Conservation (phyloP, 2,329 filamentous ascomycete genomes). For the Aspergillus thermomutatus region DNA sequence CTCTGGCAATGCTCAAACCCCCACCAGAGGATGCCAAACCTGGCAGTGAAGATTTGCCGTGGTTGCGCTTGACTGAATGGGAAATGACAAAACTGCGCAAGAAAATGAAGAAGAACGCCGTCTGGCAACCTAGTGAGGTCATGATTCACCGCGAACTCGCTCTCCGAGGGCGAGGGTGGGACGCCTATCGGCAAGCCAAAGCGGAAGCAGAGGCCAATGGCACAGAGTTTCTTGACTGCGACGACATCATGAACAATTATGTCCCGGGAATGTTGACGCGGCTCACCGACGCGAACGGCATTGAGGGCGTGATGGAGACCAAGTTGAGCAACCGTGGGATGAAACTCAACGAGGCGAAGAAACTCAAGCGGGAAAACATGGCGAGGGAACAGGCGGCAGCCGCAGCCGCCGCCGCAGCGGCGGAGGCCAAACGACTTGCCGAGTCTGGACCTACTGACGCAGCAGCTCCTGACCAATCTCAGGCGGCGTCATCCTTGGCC, state of each 20-base stretch:
- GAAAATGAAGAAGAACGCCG: constrained; percentile 68
- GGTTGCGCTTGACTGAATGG: constrained; percentile 63
- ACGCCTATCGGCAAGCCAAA: constrained; percentile 49
- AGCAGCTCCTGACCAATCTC: constrained; percentile 1
- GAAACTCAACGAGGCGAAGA: constrained; percentile 61
- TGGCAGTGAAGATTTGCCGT: constrained; percentile 60
- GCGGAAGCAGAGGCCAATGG: constrained; percentile 50
- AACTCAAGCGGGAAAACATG: constrained; percentile 55
- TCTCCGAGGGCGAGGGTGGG: constrained; percentile 53
- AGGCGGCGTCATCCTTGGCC: constrained; percentile 14
- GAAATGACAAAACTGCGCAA: constrained; percentile 65
- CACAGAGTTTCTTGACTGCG: constrained; percentile 57
- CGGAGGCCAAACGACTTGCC: constrained; percentile 15
- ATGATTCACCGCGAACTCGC: constrained; percentile 66
- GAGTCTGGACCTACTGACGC: constrained; percentile 7
- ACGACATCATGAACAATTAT: constrained; percentile 38
- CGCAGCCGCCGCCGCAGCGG: constrained; percentile 13
- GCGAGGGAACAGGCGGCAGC: constrained; percentile 47
- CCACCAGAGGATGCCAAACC: constrained; percentile 58
- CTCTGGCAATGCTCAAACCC: constrained; percentile 55
- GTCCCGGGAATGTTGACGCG: constrained; percentile 38
- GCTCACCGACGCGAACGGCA: constrained; percentile 40
- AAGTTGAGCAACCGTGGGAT: constrained; percentile 57
- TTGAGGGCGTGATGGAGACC: constrained; percentile 44
- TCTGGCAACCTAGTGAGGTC: constrained; percentile 65